Evolutionary conservation across 768 basidiomycete genomes (phyloP).

Genomic region (Rubroboletus satanas): DNA sequence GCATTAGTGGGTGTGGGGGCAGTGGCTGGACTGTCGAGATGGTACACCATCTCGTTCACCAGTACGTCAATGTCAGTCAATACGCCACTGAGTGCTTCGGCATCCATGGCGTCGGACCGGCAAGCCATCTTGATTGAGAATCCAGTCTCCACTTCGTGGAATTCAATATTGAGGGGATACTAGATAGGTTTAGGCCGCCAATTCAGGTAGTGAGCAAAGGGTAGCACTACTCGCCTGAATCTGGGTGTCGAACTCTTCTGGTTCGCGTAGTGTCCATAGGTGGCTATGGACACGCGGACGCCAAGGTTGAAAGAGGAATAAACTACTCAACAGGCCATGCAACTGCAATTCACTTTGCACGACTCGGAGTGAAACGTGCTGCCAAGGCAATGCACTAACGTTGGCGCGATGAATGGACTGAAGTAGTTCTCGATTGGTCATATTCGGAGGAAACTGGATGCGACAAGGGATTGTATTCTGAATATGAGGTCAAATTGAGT

Average conservation of each 20-base stretch:
- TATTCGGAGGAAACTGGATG: slow-evolving; percentile 26
- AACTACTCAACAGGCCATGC: slow-evolving; percentile 37
- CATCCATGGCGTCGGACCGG: slow-evolving; percentile 27
- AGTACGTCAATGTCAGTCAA: slow-evolving; percentile 19
- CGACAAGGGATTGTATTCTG: slow-evolving; percentile 48
- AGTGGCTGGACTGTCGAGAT: slow-evolving; percentile 14
- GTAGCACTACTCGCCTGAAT: slow-evolving; percentile 28
- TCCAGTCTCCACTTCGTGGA: slow-evolving; percentile 30
- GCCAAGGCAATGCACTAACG: slow-evolving; percentile 39
- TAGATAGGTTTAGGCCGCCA: slow-evolving; percentile 12
- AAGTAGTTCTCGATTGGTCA: slow-evolving; percentile 34
- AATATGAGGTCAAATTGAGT: neutral
- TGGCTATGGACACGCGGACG: neutral
- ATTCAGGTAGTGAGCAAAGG: slow-evolving; percentile 1
- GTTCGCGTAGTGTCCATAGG: slow-evolving; percentile 24
- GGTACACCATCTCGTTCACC: slow-evolving; percentile 19
- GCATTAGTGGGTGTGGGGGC: neutral
- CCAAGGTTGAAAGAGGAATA: slow-evolving; percentile 44
- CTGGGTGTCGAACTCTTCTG: slow-evolving; percentile 13
- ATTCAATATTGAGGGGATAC: slow-evolving; percentile 45
- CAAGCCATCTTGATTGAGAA: slow-evolving; percentile 38
- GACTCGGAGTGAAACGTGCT: slow-evolving; percentile 43
- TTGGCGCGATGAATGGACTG: slow-evolving; percentile 37
- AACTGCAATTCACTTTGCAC: slow-evolving; percentile 36
- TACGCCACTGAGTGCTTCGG: slow-evolving; percentile 14